Evolutionary conservation across 2,329 filamentous ascomycete genomes (phyloP), one percentile per base, ranked within the genome.

Genomic region (Colletotrichum sp.): DNA sequence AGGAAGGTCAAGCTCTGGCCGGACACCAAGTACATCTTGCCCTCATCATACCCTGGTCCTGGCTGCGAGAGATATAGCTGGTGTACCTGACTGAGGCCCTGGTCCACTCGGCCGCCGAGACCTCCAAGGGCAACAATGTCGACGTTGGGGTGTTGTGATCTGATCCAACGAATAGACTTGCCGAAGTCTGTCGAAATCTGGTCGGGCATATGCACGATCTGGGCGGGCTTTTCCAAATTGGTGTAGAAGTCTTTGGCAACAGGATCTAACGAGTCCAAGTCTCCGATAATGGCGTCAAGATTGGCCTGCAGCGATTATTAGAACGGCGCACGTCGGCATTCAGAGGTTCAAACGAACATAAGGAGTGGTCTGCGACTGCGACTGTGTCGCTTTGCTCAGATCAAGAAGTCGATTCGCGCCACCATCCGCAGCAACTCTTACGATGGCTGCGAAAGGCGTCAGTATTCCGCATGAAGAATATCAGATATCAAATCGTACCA

Each of bases 161-260:
- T 90, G 78, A 92, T 89, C 85, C 90, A 93, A 78, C 84, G 88
- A 79, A 94, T 90, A 80, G 92, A 95, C 87, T 99, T 99, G 80
- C 91, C 93, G 80, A 99, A 98, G 84, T 99, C 97, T 32, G 97
- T 98, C 24, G 93, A 94, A 80, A 98, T 91, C 84, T 99, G 95
- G 82, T 98, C 95, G n/a, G 88, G 83, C 78, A 96, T 92, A 79
- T 92, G 87, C 78, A 95, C 89, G 69, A 99, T 88, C 15, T 88
- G 81, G 3, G 95, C 88, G 84, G 82, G 84, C 24, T 71, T 81
- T 18, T 82, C 83, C 69, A 89, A 88, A 26, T 88, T 86, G 39
- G 90, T 87, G 85, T 96, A 98, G 84, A 94, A 93, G n/a, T 88
- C 81, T 69, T 89, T 89, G 13, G 94, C 90, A 15, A 91, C 85